A percentile compares a stretch with the other conserved stretches of the same genome.
phyloP scores from a whole-genome alignment of 257 asterid genomes.

The Euphrasia confusa region DNA sequence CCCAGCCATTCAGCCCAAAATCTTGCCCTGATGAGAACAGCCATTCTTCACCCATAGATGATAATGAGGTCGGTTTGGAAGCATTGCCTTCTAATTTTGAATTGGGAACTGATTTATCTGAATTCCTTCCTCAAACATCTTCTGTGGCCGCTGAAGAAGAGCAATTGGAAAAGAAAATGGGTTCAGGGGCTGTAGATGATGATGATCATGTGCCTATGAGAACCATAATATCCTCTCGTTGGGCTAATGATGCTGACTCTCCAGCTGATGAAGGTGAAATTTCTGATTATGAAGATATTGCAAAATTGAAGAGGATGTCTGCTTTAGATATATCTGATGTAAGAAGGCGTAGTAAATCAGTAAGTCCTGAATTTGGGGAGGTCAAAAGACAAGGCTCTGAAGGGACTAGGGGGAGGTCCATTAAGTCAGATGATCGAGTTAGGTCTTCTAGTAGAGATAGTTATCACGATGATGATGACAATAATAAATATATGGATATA shows the following conservation, averaged over 20 bases:
- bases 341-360: slow-evolving; percentile 39
- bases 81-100: slow-evolving; percentile 32
- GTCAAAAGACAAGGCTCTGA: slow-evolving; percentile 49
- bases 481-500: slow-evolving; percentile 45
- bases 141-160: slow-evolving; percentile 29
- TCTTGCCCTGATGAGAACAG: slow-evolving; percentile 22
- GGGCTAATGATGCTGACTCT: slow-evolving; percentile 71
- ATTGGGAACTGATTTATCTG: slow-evolving; percentile 26
- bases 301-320: slow-evolving; percentile 37
- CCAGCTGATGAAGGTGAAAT: slow-evolving; percentile 82
- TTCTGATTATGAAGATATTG: slow-evolving; percentile 44
- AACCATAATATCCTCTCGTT: slow-evolving; percentile 61
- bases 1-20: slow-evolving; percentile 28
- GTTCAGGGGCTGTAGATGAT: slow-evolving; percentile 31
- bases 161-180: slow-evolving; percentile 21
- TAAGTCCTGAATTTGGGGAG: slow-evolving; percentile 61
- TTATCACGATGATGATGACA: slow-evolving; percentile 41
- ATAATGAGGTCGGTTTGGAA: slow-evolving; percentile 26
- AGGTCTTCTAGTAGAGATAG: slow-evolving; percentile 83
- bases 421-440: slow-evolving; percentile 53
- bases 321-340: slow-evolving; percentile 42
- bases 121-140: slow-evolving; percentile 31
- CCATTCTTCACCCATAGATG: slow-evolving; percentile 28
- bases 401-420: slow-evolving; percentile 49
- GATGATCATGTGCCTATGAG: slow-evolving; percentile 43